These are phyloP conservation scores for Saccharomyces eubayanus DNA, from an alignment of 805 yeast genomes.

Conservation along the genomic window DNA sequence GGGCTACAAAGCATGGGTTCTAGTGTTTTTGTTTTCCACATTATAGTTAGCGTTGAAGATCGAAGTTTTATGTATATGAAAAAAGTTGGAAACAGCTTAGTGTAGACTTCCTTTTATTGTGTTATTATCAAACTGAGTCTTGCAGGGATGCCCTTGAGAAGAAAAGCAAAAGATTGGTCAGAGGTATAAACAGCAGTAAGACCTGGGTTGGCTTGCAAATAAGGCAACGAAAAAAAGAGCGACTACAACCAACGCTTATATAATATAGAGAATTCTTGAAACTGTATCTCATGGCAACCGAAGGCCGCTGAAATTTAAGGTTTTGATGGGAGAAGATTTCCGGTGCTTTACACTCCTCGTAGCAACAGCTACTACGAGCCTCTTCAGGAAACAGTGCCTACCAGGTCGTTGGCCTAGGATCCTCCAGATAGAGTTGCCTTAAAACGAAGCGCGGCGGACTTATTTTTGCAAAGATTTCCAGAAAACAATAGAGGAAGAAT, in stretches of 20 bases:
- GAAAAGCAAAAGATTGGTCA: not conserved
- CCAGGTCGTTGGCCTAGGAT: not conserved
- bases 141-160: not conserved
- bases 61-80: not conserved
- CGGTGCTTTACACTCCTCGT: not conserved
- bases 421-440: not conserved
- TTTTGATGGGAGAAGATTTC: not conserved
- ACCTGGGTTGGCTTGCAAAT: not conserved
- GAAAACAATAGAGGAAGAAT: not conserved
- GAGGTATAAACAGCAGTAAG: not conserved
- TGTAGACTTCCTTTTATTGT: not conserved
- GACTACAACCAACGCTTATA: not conserved
- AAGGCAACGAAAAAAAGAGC: not conserved
- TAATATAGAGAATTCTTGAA: not conserved
- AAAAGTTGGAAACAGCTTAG: not conserved
- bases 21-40: not conserved
- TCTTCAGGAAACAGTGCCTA: not conserved
- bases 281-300: not conserved
- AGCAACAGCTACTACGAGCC: not conserved
- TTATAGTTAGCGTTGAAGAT: not conserved
- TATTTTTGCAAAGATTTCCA: not conserved
- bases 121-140: not conserved
- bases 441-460: not conserved
- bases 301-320: not conserved
- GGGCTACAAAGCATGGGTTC: not conserved